Base-by-base conservation (phyloP, 371 early-diverging fungal genomes). In the Nosema muscidifuracis region DNA sequence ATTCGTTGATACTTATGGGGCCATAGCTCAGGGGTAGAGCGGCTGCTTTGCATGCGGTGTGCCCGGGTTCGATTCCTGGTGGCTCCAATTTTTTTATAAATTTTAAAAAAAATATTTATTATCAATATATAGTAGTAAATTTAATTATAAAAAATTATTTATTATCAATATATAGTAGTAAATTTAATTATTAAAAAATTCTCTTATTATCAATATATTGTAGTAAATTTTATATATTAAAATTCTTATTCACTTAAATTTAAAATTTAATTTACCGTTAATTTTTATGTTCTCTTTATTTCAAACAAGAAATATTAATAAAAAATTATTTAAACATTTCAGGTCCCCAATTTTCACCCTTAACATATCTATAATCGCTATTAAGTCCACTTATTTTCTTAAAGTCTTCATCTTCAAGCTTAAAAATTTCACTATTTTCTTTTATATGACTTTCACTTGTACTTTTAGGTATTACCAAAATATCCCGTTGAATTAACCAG, bases 401-500 rank as follows among this genome's bases (percentile, higher is more conserved):
- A 18, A 69, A 44, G 24, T 76, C 76, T 33, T 76, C 67, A 24
- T 71, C n/a, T 0, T 24, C 28, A 22, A 75, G 64, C 0, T 56
- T 60, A 16, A 63, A 68, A 22, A 77, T 65, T 16, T 75, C 53
- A 16, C 65, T 66, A 67, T 80, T 80, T 58, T 77, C 77, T 43
- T 50, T 62, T 33, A 77, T 68, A 26, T 73, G 67, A 12, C 34
- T 34, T 30, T 68, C 71, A 57, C 62, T 67, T 20, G 44, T 72
- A 44, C 71, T 72, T 60, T 73, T 77, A 9, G 81, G 81, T 33
- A 80, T 80, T 15, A 80, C 74, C 33, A 64, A 51, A 56, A 71
- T 68, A 26, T 73, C 61, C 31, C 75, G 86, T 81, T 88, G 85
- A 20, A 86, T 78, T 44, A 85, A 87, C 89, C 89, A 91, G n/a